phyloP scores from a whole-genome alignment of 1,284 basidiomycete species.

The Apiotrichum siamense region DNA sequence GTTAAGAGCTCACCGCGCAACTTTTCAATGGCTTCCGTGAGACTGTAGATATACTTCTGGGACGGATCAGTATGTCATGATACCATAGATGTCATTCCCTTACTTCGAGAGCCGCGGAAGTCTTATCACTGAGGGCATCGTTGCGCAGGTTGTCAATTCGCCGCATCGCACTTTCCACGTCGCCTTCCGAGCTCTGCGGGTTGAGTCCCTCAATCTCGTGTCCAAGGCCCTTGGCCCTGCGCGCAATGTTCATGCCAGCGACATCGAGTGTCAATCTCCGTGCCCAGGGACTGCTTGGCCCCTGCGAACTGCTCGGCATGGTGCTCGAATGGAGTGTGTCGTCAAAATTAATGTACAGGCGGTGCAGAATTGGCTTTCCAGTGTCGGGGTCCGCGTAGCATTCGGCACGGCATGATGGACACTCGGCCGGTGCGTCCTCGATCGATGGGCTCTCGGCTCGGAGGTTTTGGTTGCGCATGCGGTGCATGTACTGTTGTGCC shows the following conservation, averaged over 20 bases:
- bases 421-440: slow-evolving; percentile 33
- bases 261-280: slow-evolving; percentile 17
- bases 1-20: slow-evolving; percentile 17
- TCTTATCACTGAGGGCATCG: slow-evolving; percentile 22
- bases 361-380: slow-evolving; percentile 28
- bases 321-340: too few species aligned
- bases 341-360: slow-evolving; percentile 34
- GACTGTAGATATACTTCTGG: slow-evolving; percentile 29
- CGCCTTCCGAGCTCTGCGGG: slow-evolving; percentile 20
- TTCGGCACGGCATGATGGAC: slow-evolving; percentile 37
- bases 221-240: slow-evolving; percentile 23
- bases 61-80: slow-evolving; percentile 11
- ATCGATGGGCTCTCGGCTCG: slow-evolving; percentile 14
- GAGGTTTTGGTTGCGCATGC: slow-evolving; percentile 15
- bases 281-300: neutral
- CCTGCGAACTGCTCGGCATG: neutral
- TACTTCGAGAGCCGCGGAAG: slow-evolving; percentile 29
- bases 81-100: neutral
- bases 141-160: slow-evolving; percentile 17
- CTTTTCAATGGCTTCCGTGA: slow-evolving; percentile 24
- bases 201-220: slow-evolving; percentile 21
- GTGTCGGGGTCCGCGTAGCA: slow-evolving; percentile 32
- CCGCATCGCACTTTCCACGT: slow-evolving; percentile 20
- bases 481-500: slow-evolving; percentile 19
- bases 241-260: slow-evolving; percentile 27